A percentile compares a stretch with the other conserved stretches of the same genome.
Evolutionary conservation across 2,329 filamentous ascomycete genomes (phyloP).

Genomic region (Ilyonectria destructans): DNA sequence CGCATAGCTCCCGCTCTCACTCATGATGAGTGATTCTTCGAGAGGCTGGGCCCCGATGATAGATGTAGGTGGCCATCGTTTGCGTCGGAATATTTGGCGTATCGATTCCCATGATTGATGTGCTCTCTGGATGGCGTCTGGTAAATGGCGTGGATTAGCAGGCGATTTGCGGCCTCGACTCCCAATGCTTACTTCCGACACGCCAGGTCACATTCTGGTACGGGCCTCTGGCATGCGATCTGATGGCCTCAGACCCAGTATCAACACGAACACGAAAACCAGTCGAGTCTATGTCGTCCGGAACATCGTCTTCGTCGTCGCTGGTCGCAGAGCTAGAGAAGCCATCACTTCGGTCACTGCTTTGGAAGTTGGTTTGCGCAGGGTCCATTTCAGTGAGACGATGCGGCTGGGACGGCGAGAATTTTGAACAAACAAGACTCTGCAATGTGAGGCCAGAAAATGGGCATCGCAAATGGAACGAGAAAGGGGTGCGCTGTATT

Average conservation of each 20-base stretch:
- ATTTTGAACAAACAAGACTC: too few species aligned
- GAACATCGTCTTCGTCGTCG: conserved; percentile 27
- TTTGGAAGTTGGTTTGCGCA: conserved; percentile 32
- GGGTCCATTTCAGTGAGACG: conserved; percentile 18
- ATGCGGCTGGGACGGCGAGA: too few species aligned
- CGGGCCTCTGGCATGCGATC: neutral
- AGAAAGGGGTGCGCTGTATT: too few species aligned
- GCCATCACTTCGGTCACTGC: conserved; percentile 23
- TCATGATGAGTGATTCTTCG: neutral
- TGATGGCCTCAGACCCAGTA: neutral
- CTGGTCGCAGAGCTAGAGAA: conserved; percentile 25
- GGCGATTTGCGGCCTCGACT: neutral
- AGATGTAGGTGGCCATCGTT: neutral
- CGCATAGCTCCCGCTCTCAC: conserved; percentile 12
- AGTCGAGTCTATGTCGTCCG: conserved; percentile 20
- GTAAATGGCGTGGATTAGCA: neutral
- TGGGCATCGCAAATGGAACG: too few species aligned
- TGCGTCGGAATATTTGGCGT: neutral
- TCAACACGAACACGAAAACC: conserved; percentile 5
- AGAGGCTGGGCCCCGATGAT: conserved; percentile 7
- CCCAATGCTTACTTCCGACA: too few species aligned
- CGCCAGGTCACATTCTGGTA: neutral
- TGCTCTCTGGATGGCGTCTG: neutral
- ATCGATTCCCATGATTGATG: neutral
- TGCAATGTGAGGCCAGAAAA: too few species aligned